These are phyloP conservation scores for Naganishia liquefaciens DNA, from an alignment of 1,284 basidiomycete genomes.

Conservation along the genomic window DNA sequence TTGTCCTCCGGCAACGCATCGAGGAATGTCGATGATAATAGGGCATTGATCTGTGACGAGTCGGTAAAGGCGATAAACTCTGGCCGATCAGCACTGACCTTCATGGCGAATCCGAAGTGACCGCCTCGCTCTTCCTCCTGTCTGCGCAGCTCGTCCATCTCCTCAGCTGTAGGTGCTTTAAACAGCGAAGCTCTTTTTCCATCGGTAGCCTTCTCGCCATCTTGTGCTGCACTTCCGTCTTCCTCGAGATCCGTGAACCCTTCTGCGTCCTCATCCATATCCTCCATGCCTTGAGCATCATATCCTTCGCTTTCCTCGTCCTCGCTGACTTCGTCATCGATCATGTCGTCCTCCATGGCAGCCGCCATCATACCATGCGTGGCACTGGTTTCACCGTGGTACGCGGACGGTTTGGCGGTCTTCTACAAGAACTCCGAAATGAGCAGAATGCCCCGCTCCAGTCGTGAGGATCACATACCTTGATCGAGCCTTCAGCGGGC, in stretches of 20 bases:
- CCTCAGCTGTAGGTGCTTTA: constrained; percentile 60
- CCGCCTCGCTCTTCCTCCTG: constrained; percentile 43
- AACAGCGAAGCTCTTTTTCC: constrained; percentile 50
- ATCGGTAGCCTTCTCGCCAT: constrained; percentile 8
- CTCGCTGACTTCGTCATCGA: constrained; percentile 25
- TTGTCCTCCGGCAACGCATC: constrained; percentile 67
- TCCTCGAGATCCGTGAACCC: constrained; percentile 36
- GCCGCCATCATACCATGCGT: constrained; percentile 30
- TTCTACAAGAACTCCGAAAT: background rate
- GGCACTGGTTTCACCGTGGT: constrained; percentile 23
- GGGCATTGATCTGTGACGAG: constrained; percentile 57
- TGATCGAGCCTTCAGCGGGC: background rate
- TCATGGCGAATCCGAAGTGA: constrained; percentile 40
- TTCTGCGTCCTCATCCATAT: constrained; percentile 32
- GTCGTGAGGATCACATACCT: background rate
- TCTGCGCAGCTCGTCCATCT: constrained; percentile 61
- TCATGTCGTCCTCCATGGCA: constrained; percentile 35
- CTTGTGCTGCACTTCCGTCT: constrained; percentile 5
- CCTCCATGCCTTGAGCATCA: constrained; percentile 32
- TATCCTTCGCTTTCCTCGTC: constrained; percentile 19
- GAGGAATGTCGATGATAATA: constrained; percentile 80
- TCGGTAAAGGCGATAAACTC: constrained; percentile 51
- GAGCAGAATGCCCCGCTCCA: background rate
- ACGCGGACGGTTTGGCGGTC: constrained; percentile 20
- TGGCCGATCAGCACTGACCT: constrained; percentile 24